Evolutionary conservation across 2,329 filamentous ascomycete species (phyloP), one percentile per base, ranked within the genome.

Genomic region (Coniochaeta ligniaria): DNA sequence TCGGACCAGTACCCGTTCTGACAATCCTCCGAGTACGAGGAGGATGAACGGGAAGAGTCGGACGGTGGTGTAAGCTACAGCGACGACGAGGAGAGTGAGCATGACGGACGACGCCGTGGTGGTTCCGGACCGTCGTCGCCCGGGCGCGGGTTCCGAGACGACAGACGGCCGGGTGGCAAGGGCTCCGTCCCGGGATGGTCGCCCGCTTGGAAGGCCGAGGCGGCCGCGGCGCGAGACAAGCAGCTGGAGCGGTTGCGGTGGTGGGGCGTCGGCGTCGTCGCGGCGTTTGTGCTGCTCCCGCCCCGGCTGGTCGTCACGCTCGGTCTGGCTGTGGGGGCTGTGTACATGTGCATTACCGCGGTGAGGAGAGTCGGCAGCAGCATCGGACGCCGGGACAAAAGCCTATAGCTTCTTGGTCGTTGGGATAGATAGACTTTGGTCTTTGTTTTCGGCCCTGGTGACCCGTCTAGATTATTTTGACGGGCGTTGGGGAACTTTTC

Each of bases 201-300:
- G 11, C 20, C 54, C 14, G 62, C 71, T n/a, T 69, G 68, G 68
- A 64, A 64, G 33, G 67, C 64, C 69, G 69, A 62, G 71, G 69
- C 61, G 2, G 63, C 64, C 35, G 71, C 73, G 57, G 69, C 70
- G 45, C 72, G 71, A 57, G 72, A 78, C 52, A 69, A 67, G 63
- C 69, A 74, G 64, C 72, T 82, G 35, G 75, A 75, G 45, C 70
- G 67, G 59, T 66, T 80, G 62, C 79, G 78, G 59, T 73, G 70
- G 60, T 72, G 75, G 62, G 76, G 80, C 64, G 71, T 77, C 64
- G 69, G 72, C 55, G 61, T 78, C 31, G 66, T 80, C 59, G 79
- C 76, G 14, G 76, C 76, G 17, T 66, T 76, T 58, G 78, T 82
- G 62, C 73, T 83, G 64, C 75, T 83, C 50, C 80, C 80, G 60